phyloP scores from a whole-genome alignment of 2,329 filamentous ascomycete genomes.

The Elsinoe necatrix region DNA sequence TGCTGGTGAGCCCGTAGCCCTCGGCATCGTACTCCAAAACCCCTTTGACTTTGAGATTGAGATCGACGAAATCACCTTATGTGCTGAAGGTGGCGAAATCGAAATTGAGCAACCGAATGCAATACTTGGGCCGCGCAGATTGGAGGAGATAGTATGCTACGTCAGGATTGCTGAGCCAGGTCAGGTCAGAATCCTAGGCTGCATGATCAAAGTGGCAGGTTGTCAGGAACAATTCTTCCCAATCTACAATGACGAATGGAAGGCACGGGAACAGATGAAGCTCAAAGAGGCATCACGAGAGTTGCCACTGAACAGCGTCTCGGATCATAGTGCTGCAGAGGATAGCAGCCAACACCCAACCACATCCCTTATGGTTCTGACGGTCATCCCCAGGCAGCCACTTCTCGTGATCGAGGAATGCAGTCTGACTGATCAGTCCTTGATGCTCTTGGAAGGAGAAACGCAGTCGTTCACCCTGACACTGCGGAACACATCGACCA shows the following conservation, averaged over 20 bases:
- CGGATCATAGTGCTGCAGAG: constrained; percentile 14
- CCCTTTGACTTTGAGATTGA: constrained; percentile 89
- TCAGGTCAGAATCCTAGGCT: constrained; percentile 65
- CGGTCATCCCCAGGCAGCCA: constrained; percentile 73
- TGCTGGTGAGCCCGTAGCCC: constrained; percentile 66
- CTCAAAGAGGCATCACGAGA: constrained; percentile 49
- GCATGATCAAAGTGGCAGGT: constrained; percentile 67
- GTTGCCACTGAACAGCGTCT: constrained; percentile 49
- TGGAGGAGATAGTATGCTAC: constrained; percentile 65
- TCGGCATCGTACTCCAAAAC: constrained; percentile 81
- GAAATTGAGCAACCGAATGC: constrained; percentile 57
- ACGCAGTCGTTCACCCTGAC: constrained; percentile 67
- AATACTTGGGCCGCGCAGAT: constrained; percentile 69
- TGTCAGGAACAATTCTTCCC: constrained; percentile 78
- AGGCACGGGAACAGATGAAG: constrained; percentile 59
- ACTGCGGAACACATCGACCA: constrained; percentile 67
- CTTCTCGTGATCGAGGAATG: constrained; percentile 65
- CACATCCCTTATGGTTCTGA: constrained; percentile 49
- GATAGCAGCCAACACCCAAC: constrained; percentile 22
- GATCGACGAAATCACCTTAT: constrained; percentile 70
- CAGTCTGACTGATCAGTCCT: constrained; percentile 70
- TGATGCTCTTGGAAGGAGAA: constrained; percentile 93
- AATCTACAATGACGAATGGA: constrained; percentile 72
- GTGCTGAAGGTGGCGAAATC: constrained; percentile 65
- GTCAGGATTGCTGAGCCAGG: constrained; percentile 62